A percentile compares a stretch with the other conserved stretches of the same genome.
phyloP scores from a whole-genome alignment of 2,329 filamentous ascomycete genomes.

The Fusarium anthophilum region DNA sequence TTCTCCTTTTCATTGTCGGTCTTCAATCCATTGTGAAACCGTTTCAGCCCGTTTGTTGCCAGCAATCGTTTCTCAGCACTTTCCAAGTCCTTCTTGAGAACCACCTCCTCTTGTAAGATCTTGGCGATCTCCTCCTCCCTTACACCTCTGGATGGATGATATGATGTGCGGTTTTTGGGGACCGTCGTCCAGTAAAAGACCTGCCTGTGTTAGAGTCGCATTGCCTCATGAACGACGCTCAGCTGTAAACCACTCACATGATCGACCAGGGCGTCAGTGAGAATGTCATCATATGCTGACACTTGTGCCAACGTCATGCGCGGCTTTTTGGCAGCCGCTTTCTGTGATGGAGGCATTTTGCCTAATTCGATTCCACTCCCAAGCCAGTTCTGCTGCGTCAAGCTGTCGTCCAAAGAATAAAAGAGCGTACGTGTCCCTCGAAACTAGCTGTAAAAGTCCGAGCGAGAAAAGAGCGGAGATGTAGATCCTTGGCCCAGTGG shows the following conservation, averaged over 20 bases:
- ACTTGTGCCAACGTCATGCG: slow-evolving; percentile 87
- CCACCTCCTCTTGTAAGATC: slow-evolving; percentile 71
- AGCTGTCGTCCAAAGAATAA: slow-evolving; percentile 15
- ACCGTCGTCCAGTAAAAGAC: slow-evolving; percentile 97
- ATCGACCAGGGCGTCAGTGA: slow-evolving; percentile 95
- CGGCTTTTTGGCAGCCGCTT: slow-evolving; percentile 65
- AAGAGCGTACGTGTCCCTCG: slow-evolving; percentile 37
- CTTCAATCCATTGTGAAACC: slow-evolving; percentile 73
- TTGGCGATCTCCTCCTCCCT: slow-evolving; percentile 69
- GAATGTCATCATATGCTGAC: slow-evolving; percentile 91
- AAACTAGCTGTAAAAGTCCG: slow-evolving; percentile 17
- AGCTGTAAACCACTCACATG: slow-evolving; percentile 70
- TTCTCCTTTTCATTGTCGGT: slow-evolving; percentile 85
- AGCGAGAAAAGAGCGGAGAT: slow-evolving; percentile 28
- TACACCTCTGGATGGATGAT: slow-evolving; percentile 84
- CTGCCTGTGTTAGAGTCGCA: slow-evolving; percentile 49
- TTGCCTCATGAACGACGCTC: slow-evolving; percentile 2
- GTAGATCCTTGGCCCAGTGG: slow-evolving; percentile 8
- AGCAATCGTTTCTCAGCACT: slow-evolving; percentile 79
- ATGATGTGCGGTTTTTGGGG: slow-evolving; percentile 90
- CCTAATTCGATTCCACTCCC: neutral
- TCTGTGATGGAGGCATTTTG: slow-evolving; percentile 51
- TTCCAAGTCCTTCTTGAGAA: slow-evolving; percentile 76
- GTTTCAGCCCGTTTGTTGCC: slow-evolving; percentile 75
- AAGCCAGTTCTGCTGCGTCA: neutral